Evolutionary conservation across 192 early-diverging fungal species (phyloP).

Genomic region (Rhizophagus clarus): DNA sequence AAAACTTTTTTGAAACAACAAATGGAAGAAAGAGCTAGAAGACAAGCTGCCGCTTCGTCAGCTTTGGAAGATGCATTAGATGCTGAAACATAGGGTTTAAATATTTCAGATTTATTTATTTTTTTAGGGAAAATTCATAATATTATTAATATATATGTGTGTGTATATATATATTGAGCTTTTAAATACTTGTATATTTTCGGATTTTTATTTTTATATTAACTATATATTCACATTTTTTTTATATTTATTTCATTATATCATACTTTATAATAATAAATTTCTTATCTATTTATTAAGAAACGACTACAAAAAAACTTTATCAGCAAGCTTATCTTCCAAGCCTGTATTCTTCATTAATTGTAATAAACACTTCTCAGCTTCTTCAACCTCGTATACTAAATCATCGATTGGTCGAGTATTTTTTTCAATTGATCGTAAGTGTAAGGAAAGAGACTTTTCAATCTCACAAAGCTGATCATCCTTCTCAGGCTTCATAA

Average conservation of each 20-base stretch:
- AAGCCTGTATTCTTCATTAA: neutral
- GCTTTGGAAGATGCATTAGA: neutral
- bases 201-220: too few species aligned
- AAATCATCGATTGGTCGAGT: neutral
- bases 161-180: too few species aligned
- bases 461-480: constrained; percentile 7
- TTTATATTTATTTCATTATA: too few species aligned
- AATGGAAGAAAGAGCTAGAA: constrained; percentile 23
- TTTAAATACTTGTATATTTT: too few species aligned
- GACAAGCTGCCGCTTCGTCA: neutral
- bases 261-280: too few species aligned
- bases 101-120: too few species aligned
- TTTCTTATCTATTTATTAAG: too few species aligned
- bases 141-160: too few species aligned
- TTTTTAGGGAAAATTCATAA: too few species aligned
- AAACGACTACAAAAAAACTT: neutral
- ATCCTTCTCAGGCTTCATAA: neutral
- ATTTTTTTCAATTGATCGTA: constrained; percentile 4
- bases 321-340: neutral
- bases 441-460: neutral
- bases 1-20: constrained; percentile 33
- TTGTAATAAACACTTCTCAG: neutral
- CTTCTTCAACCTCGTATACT: neutral
- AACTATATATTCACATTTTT: too few species aligned
- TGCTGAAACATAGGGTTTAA: too few species aligned